Conservation (phyloP, 106 monocot species). For the Acorus gramineus region DNA sequence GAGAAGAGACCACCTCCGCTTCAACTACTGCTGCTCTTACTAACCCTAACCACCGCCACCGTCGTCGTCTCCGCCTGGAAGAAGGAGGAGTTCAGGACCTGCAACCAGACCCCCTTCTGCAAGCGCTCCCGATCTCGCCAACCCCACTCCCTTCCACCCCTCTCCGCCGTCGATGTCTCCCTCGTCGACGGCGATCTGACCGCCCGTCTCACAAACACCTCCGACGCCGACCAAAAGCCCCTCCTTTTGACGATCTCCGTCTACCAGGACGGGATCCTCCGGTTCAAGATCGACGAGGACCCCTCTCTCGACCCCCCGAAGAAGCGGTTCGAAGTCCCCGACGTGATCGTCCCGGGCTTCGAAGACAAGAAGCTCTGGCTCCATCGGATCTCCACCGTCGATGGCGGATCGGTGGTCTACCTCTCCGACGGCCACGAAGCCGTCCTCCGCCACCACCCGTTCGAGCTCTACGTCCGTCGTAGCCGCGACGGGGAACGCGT, state of each 20-base stretch:
- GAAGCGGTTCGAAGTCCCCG: conserved; percentile 77
- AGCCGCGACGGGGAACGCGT: conserved; percentile 30
- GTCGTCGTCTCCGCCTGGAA: conserved; percentile 52
- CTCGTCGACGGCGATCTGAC: conserved; percentile 54
- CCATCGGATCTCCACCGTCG: conserved; percentile 22
- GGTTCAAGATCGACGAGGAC: conserved; percentile 83
- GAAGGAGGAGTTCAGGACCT: conserved; percentile 93
- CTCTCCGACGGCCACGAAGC: conserved; percentile 54
- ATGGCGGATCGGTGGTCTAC: conserved; percentile 23
- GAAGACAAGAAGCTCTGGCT: conserved; percentile 62
- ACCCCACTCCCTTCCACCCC: conserved; percentile 58
- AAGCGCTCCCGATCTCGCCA: conserved; percentile 63
- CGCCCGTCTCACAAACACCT: conserved; percentile 31
- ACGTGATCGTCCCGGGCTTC: conserved; percentile 68
- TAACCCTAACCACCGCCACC: conserved; percentile 20
- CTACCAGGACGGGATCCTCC: conserved; percentile 56
- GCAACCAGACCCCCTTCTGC: conserved; percentile 95
- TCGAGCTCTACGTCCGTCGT: conserved; percentile 58
- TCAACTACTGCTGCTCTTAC: conserved; percentile 5
- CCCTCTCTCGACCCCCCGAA: conserved; percentile 19
- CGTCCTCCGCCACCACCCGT: conserved; percentile 69
- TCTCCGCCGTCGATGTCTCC: conserved; percentile 37
- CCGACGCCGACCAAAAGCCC: conserved; percentile 3
- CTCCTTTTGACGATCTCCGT: conserved; percentile 71
- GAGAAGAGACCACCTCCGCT: conserved; percentile 4